phyloP scores from a whole-genome alignment of 2,329 filamentous ascomycete species.

The Fusarium albidum region DNA sequence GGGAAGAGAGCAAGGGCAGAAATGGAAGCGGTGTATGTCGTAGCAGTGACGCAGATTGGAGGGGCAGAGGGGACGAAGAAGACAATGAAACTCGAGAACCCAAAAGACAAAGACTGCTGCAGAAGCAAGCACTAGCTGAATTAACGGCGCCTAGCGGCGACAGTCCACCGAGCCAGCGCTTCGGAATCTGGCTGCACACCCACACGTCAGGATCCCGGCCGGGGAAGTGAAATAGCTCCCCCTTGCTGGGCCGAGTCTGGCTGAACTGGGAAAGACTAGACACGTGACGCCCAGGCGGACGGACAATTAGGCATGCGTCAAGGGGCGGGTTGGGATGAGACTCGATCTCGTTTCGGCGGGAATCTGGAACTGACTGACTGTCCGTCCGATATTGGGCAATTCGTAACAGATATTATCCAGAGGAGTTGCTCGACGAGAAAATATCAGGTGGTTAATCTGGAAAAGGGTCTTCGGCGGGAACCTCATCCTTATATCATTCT shows the following conservation, averaged over 20 bases:
- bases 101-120: constrained; percentile 23
- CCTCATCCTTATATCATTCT: not conserved
- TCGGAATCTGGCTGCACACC: constrained; percentile 35
- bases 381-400: not conserved
- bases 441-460: no score
- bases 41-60: constrained; percentile 6
- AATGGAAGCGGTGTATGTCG: constrained; percentile 19
- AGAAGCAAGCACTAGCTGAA: constrained; percentile 29
- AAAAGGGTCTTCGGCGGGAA: no score
- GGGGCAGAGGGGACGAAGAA: constrained; percentile 7
- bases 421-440: no score
- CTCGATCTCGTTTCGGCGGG: not conserved
- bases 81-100: constrained; percentile 24
- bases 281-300: not conserved
- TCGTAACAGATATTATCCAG: not conserved
- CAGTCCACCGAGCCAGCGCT: constrained; percentile 35
- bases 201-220: constrained; percentile 24
- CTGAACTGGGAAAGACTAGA: not conserved
- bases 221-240: constrained; percentile 32
- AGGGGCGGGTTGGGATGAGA: not conserved
- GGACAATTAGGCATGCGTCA: not conserved
- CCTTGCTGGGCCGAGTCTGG: constrained; percentile 14
- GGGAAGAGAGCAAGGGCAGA: no score
- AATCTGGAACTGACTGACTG: no score
- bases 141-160: constrained; percentile 19